These are phyloP conservation scores for Fusarium sarcochroum DNA, from an alignment of 2,329 filamentous ascomycete genomes.

Conservation along the genomic window DNA sequence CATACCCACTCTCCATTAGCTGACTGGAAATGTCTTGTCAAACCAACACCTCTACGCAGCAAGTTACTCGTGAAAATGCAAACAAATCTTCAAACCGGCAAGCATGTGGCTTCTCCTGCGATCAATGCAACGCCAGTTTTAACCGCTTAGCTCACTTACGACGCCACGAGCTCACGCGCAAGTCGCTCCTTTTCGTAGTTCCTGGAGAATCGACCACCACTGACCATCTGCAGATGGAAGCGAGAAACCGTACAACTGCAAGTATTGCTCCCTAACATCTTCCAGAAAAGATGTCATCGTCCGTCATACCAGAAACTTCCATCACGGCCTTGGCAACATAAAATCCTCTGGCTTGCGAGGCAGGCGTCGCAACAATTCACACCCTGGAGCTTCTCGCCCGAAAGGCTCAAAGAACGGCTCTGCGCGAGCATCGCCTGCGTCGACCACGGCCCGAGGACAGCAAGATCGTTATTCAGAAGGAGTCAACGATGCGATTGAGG, in stretches of 20 bases:
- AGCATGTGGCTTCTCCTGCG: slow-evolving; percentile 2
- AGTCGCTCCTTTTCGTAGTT: background rate
- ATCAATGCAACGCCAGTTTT: slow-evolving; percentile 11
- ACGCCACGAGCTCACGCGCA: slow-evolving; percentile 10
- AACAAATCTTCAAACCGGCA: slow-evolving; percentile 7
- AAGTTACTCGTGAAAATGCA: slow-evolving; percentile 2
- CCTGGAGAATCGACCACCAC: background rate
- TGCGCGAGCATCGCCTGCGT: background rate
- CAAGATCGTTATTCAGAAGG: background rate
- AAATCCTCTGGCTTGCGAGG: slow-evolving; percentile 5
- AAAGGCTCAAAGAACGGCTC: background rate
- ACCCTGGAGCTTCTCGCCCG: slow-evolving; percentile 2
- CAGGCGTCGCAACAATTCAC: slow-evolving; percentile 8
- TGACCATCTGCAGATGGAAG: slow-evolving; percentile 5
- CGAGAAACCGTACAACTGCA: slow-evolving; percentile 14
- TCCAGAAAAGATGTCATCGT: slow-evolving; percentile 14
- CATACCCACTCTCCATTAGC: slow-evolving; percentile 1
- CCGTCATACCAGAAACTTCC: slow-evolving; percentile 11
- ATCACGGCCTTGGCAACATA: slow-evolving; percentile 6
- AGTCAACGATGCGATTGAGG: background rate
- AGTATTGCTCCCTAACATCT: slow-evolving; percentile 7
- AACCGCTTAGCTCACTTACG: slow-evolving; percentile 11
- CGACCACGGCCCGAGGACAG: background rate
- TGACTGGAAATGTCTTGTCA: slow-evolving; percentile 5
- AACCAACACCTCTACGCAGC: slow-evolving; percentile 8